phyloP scores from a whole-genome alignment of 2,329 filamentous ascomycete species.

The Xylaria sp. region DNA sequence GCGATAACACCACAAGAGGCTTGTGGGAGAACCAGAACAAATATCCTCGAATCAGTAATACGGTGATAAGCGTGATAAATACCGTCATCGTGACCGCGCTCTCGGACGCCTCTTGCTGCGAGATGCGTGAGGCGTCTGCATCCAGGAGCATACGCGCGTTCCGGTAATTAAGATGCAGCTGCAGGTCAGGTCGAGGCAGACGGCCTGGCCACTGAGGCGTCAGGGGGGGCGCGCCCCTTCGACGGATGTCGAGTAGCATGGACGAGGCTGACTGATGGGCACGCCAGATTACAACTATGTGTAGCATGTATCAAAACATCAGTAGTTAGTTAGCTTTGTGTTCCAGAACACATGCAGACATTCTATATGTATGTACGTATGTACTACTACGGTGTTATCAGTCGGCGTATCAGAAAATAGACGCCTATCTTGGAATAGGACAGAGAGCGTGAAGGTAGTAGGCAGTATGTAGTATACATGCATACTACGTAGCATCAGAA shows the following conservation, averaged over 20 bases:
- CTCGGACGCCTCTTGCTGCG: constrained; percentile 29
- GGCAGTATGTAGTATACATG: neutral
- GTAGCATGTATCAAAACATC: constrained; percentile 12
- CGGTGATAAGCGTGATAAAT: neutral
- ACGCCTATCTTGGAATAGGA: neutral
- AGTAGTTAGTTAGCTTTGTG: neutral
- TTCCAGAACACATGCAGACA: constrained; percentile 25
- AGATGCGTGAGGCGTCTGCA: constrained; percentile 20
- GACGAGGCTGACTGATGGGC: constrained; percentile 18
- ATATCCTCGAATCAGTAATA: neutral
- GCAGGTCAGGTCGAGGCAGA: constrained; percentile 20
- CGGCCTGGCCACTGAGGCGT: constrained; percentile 6
- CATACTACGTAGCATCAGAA: neutral
- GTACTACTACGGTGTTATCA: constrained; percentile 15
- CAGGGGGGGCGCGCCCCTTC: neutral
- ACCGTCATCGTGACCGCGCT: constrained; percentile 13
- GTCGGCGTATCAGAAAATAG: constrained; percentile 1
- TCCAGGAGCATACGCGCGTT: constrained; percentile 14
- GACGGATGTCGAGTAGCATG: constrained; percentile 12
- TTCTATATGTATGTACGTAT: neutral
- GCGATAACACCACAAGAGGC: neutral
- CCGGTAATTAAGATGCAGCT: constrained; percentile 29
- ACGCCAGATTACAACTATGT: constrained; percentile 1
- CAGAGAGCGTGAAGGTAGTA: neutral
- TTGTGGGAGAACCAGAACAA: neutral